Conservation (phyloP, 441 rosid genomes). For the Metrosideros polymorpha region DNA sequence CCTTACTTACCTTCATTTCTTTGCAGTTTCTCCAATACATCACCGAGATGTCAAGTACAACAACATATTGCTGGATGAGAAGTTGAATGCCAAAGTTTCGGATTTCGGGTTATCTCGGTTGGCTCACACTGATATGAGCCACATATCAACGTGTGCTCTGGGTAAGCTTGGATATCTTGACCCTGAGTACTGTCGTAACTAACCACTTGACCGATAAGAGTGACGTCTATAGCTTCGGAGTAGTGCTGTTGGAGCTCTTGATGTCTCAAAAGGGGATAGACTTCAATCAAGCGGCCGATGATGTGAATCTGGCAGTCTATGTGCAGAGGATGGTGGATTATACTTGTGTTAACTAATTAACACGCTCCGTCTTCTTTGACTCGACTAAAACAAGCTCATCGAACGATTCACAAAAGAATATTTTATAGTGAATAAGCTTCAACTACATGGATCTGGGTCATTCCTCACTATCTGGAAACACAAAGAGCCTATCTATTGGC, state of each 20-base stretch:
- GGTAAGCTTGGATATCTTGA: conserved; percentile 49
- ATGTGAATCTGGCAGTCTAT: conserved; percentile 44
- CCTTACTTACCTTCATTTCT: conserved; percentile 44
- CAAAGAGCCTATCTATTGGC: too few relatives aligned
- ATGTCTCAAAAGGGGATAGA: conserved; percentile 44
- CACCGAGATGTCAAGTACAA: conserved; percentile 51
- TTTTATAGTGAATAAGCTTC: too few relatives aligned
- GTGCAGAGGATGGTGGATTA: conserved; percentile 27
- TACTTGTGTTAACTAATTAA: too few relatives aligned
- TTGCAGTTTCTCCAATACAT: conserved; percentile 38
- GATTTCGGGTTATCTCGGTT: conserved; percentile 55
- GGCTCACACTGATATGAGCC: conserved; percentile 40
- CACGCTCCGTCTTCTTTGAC: too few relatives aligned
- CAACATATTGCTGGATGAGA: conserved; percentile 43
- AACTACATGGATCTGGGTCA: too few relatives aligned
- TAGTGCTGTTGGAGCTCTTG: conserved; percentile 44
- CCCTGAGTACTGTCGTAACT: conserved; percentile 42
- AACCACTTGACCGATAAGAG: conserved; percentile 46
- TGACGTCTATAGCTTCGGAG: conserved; percentile 49
- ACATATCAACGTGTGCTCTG: conserved; percentile 50
- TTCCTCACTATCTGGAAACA: too few relatives aligned
- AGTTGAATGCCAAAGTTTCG: conserved; percentile 33
- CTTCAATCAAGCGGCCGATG: conserved; percentile 32
- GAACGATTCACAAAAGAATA: too few relatives aligned
- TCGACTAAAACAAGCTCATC: too few relatives aligned